Evolutionary conservation across 495 filamentous ascomycete species (phyloP).

Genomic region (Podospora pseudocomata): DNA sequence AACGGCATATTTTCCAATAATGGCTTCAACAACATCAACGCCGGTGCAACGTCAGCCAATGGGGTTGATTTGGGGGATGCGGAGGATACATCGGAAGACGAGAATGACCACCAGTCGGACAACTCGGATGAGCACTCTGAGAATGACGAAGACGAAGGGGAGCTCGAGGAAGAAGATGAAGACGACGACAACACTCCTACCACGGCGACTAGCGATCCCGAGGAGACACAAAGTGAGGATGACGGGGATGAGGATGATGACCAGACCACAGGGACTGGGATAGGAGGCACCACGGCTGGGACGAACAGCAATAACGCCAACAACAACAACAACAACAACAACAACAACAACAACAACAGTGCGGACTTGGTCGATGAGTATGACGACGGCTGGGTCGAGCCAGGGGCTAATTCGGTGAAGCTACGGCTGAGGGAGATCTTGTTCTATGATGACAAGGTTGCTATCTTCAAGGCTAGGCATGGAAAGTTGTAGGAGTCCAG

Average conservation of each 20-base stretch:
- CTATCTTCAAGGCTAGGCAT: slow-evolving; percentile 77
- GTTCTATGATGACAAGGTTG: slow-evolving; percentile 86
- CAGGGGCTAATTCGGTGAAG: slow-evolving; percentile 40
- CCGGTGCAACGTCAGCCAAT: not conserved
- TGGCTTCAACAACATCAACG: not conserved
- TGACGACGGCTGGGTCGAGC: slow-evolving; percentile 50
- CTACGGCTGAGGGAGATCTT: slow-evolving; percentile 77
- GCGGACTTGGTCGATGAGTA: slow-evolving; percentile 33
- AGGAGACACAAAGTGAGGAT: slow-evolving; percentile 42
- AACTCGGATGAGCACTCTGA: slow-evolving; percentile 47
- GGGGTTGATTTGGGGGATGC: slow-evolving; percentile 45
- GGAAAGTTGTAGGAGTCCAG: slow-evolving; percentile 52
- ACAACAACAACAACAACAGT: not conserved
- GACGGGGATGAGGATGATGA: slow-evolving; percentile 36
- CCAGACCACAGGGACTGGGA: not conserved
- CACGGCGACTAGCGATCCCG: slow-evolving; percentile 33
- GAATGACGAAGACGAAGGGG: slow-evolving; percentile 48
- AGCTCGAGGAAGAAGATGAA: slow-evolving; percentile 53
- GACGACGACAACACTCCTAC: slow-evolving; percentile 45
- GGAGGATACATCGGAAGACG: slow-evolving; percentile 24
- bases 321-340: not conserved
- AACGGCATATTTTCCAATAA: not conserved
- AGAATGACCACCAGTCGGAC: slow-evolving; percentile 23
- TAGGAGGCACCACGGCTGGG: not conserved
- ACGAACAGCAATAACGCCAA: not conserved